These are phyloP conservation scores for Cyberlindnera samutprakarnensis DNA, from an alignment of 805 yeast genomes.

Conservation along the genomic window DNA sequence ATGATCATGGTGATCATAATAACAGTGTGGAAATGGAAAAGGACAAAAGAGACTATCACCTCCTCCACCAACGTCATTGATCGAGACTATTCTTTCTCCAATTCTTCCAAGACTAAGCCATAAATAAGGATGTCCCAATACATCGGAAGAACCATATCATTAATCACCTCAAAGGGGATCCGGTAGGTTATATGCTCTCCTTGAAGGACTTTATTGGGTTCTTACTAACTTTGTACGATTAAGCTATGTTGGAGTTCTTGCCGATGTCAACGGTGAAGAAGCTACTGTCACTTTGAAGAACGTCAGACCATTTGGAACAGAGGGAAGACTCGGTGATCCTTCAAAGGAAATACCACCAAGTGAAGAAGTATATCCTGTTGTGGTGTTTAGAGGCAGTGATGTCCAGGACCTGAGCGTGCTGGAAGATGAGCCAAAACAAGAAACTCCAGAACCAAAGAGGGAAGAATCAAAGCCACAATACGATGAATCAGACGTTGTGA, in stretches of 20 bases:
- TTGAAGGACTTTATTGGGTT: too few species aligned
- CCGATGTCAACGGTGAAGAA: conserved; percentile 80
- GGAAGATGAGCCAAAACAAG: conserved; percentile 30
- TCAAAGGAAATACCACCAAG: conserved; percentile 67
- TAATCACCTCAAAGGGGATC: conserved; percentile 70
- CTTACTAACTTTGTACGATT: too few species aligned
- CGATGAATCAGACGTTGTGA: conserved; percentile 2
- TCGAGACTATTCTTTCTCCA: too few species aligned
- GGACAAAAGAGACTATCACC: too few species aligned
- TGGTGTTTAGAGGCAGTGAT: conserved; percentile 85
- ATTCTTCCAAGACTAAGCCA: too few species aligned
- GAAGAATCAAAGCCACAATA: background rate
- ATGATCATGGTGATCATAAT: too few species aligned
- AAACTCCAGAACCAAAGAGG: background rate
- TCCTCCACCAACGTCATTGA: too few species aligned
- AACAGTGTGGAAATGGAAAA: too few species aligned
- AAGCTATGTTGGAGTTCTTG: conserved; percentile 76
- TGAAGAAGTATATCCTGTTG: conserved; percentile 58
- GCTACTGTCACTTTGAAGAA: conserved; percentile 79
- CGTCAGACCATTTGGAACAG: conserved; percentile 86
- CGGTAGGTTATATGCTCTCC: conserved; percentile 25
- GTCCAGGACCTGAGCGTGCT: conserved; percentile 84
- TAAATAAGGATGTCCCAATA: conserved; percentile 91
- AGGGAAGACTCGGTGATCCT: conserved; percentile 74
- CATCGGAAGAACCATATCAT: conserved; percentile 82